phyloP scores from a whole-genome alignment of 805 yeast genomes.

The Yarrowia sp. region DNA sequence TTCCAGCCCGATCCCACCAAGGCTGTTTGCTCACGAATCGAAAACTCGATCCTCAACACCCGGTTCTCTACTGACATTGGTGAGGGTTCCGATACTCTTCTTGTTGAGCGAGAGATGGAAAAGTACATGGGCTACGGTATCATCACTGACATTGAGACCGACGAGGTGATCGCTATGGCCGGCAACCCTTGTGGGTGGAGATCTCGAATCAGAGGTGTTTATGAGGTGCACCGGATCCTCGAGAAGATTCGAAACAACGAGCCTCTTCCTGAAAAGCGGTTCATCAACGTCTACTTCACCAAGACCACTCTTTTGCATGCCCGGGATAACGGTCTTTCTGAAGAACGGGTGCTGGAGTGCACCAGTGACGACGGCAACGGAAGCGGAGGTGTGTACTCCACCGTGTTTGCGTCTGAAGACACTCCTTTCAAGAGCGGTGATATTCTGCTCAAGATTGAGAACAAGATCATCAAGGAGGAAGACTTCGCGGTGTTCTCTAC shows the following conservation, averaged over 20 bases:
- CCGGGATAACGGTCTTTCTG: slow-evolving; percentile 81
- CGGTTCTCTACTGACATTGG: background rate
- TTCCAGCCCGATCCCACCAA: slow-evolving; percentile 19
- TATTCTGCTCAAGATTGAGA: slow-evolving; percentile 71
- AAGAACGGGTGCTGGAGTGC: slow-evolving; percentile 68
- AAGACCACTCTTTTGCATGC: slow-evolving; percentile 72
- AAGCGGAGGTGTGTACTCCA: slow-evolving; percentile 14
- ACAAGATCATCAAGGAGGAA: slow-evolving; percentile 63
- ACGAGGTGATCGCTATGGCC: slow-evolving; percentile 55
- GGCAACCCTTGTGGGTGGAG: slow-evolving; percentile 70
- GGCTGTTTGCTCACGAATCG: background rate
- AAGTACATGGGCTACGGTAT: slow-evolving; percentile 5
- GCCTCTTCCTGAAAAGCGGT: slow-evolving; percentile 58
- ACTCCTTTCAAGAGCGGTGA: slow-evolving; percentile 66
- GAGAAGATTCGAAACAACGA: slow-evolving; percentile 56
- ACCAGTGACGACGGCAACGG: slow-evolving; percentile 12
- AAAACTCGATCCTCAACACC: slow-evolving; percentile 19
- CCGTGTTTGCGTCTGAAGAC: slow-evolving; percentile 61
- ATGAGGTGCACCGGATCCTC: slow-evolving; percentile 65
- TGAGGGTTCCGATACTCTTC: background rate
- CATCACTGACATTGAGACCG: slow-evolving; percentile 73
- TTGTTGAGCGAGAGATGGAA: slow-evolving; percentile 16
- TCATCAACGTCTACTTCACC: slow-evolving; percentile 78
- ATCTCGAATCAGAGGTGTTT: slow-evolving; percentile 74
- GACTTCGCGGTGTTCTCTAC: slow-evolving; percentile 62